Conservation (phyloP, 2,329 filamentous ascomycete genomes). For the Periconia macrospinosa region DNA sequence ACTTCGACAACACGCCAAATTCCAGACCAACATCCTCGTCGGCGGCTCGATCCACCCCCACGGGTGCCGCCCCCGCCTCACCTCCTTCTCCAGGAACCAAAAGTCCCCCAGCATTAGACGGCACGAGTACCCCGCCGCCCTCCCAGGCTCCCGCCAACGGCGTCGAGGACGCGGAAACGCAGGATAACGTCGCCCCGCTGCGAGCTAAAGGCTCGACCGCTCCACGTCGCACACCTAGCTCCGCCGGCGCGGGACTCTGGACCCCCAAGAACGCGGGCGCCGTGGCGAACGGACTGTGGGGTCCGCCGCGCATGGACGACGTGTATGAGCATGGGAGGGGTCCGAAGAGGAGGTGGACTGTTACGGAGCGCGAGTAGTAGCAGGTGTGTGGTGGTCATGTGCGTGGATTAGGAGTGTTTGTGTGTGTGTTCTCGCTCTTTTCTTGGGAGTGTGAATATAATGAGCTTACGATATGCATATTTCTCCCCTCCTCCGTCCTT, state of each 20-base stretch:
- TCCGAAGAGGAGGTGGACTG: conserved; percentile 49
- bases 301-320: conserved; percentile 38
- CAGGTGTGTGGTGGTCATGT: too few relatives aligned
- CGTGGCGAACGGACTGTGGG: conserved; percentile 47
- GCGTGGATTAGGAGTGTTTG: too few relatives aligned
- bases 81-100: conserved; percentile 8
- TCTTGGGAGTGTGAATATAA: too few relatives aligned
- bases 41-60: conserved; percentile 7
- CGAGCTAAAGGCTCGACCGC: conserved; percentile 14
- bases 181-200: conserved; percentile 36
- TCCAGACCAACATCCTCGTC: conserved; percentile 4
- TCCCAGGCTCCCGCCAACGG: conserved; percentile 14
- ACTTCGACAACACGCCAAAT: conserved; percentile 24
- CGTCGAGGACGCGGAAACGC: conserved; percentile 31
- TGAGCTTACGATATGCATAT: too few relatives aligned
- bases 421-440: too few relatives aligned
- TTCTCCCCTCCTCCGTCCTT: too few relatives aligned
- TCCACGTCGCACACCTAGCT: background rate
- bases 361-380: conserved; percentile 34
- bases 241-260: conserved; percentile 23
- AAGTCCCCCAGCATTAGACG: conserved; percentile 10
- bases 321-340: conserved; percentile 41
- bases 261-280: conserved; percentile 17
- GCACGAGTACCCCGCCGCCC: conserved; percentile 9
- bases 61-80: conserved; percentile 5